A percentile compares a stretch with the other conserved stretches of the same genome.
These are phyloP conservation scores for Zalaria obscura DNA, from an alignment of 2,329 filamentous ascomycete species.

Conservation along the genomic window DNA sequence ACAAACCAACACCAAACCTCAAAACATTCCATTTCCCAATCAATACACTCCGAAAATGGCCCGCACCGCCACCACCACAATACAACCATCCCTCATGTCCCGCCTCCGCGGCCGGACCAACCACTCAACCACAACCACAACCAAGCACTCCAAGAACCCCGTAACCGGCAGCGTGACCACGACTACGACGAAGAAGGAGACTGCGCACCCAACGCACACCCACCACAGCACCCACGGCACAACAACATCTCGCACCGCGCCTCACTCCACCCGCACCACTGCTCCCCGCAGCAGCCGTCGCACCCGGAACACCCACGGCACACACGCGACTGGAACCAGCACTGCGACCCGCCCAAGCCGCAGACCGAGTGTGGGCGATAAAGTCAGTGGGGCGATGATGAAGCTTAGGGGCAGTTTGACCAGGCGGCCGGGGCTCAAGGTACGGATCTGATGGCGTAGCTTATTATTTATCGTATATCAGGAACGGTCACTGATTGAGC, in stretches of 20 bases:
- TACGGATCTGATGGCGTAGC: slow-evolving; percentile 16
- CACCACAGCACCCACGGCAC: slow-evolving; percentile 10
- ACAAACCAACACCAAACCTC: neutral
- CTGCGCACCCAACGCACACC: slow-evolving; percentile 11
- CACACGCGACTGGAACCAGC: slow-evolving; percentile 8
- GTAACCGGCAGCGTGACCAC: slow-evolving; percentile 24
- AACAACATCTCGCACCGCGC: neutral
- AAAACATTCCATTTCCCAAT: too few relatives aligned
- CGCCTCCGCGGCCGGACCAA: slow-evolving; percentile 33
- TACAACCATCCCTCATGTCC: slow-evolving; percentile 39
- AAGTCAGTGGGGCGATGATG: slow-evolving; percentile 61
- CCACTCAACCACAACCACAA: slow-evolving; percentile 25
- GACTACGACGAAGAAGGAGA: slow-evolving; percentile 18
- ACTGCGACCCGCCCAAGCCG: slow-evolving; percentile 35
- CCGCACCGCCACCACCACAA: slow-evolving; percentile 22
- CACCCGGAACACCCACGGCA: slow-evolving; percentile 13
- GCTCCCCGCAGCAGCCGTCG: slow-evolving; percentile 13
- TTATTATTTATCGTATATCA: neutral
- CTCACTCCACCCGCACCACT: slow-evolving; percentile 21
- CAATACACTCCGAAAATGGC: neutral
- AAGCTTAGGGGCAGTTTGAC: slow-evolving; percentile 59
- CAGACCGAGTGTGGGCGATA: slow-evolving; percentile 57
- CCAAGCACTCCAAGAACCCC: slow-evolving; percentile 29
- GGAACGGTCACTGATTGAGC: slow-evolving; percentile 1
- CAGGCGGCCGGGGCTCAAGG: slow-evolving; percentile 56